phyloP scores from a whole-genome alignment of 768 basidiomycete species.

The Boletus fagicola region DNA sequence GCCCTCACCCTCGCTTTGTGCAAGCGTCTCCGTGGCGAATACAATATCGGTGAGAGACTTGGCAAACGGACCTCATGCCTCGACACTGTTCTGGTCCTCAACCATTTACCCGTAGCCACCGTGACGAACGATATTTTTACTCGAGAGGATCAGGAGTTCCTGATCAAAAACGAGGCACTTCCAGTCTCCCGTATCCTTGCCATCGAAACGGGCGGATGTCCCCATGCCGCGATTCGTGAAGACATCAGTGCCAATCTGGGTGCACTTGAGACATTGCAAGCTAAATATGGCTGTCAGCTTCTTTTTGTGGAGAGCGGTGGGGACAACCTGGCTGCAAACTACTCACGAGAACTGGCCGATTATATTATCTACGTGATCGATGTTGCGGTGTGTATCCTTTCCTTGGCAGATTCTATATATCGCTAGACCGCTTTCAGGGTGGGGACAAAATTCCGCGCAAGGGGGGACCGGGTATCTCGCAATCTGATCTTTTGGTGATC shows the following conservation, averaged over 20 bases:
- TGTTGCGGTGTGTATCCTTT: slow-evolving; percentile 56
- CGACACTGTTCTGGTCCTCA: slow-evolving; percentile 5
- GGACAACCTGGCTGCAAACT: slow-evolving; percentile 96
- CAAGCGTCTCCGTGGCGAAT: slow-evolving; percentile 70
- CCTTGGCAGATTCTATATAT: background rate
- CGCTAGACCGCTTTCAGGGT: slow-evolving; percentile 49
- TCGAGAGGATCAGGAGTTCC: slow-evolving; percentile 94
- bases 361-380: slow-evolving; percentile 96
- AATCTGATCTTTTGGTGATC: slow-evolving; percentile 90
- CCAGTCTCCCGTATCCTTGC: slow-evolving; percentile 84
- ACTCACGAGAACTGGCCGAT: slow-evolving; percentile 93
- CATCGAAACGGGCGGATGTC: slow-evolving; percentile 97
- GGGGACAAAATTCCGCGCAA: slow-evolving; percentile 99
- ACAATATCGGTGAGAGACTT: slow-evolving; percentile 77
- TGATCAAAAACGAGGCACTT: slow-evolving; percentile 89
- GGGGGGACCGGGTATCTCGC: slow-evolving; percentile 96
- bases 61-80: background rate
- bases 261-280: slow-evolving; percentile 91
- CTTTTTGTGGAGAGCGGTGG: slow-evolving; percentile 96
- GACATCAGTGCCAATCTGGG: slow-evolving; percentile 98
- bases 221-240: slow-evolving; percentile 97
- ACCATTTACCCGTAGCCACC: slow-evolving; percentile 54
- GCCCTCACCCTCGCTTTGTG: slow-evolving; percentile 91
- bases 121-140: slow-evolving; percentile 99
- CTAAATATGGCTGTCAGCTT: slow-evolving; percentile 84